phyloP scores from a whole-genome alignment of 2,329 filamentous ascomycete genomes.

The Arthrobotrys sphaeroides region DNA sequence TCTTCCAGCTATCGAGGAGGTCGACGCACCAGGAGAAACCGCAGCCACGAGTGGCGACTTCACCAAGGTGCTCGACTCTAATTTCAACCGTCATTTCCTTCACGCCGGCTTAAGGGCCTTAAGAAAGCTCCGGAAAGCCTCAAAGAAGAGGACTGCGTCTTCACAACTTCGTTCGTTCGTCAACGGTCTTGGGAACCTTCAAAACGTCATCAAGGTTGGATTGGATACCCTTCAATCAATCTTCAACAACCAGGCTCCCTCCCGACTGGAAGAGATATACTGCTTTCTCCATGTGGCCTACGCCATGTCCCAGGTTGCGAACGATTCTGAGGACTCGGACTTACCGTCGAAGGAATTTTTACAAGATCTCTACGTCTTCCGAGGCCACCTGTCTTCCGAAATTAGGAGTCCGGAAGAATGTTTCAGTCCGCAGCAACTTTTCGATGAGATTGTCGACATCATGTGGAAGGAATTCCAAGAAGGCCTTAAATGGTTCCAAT shows the following conservation, averaged over 20 bases:
- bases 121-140: slow-evolving; percentile 11
- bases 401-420: not conserved
- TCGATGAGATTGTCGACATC: slow-evolving; percentile 21
- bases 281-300: slow-evolving; percentile 43
- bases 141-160: not conserved
- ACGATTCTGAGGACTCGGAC: not conserved
- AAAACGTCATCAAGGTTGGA: slow-evolving; percentile 5
- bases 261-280: not conserved
- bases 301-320: slow-evolving; percentile 22
- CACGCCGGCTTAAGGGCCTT: not conserved
- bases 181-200: not conserved
- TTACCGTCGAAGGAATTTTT: not conserved
- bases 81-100: slow-evolving; percentile 17
- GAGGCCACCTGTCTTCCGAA: not conserved
- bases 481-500: slow-evolving; percentile 16
- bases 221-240: not conserved
- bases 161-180: slow-evolving; percentile 13
- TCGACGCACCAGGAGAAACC: not conserved
- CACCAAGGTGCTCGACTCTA: not conserved
- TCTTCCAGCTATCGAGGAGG: too few relatives aligned
- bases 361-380: slow-evolving; percentile 16
- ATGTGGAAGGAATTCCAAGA: slow-evolving; percentile 35
- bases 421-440: slow-evolving; percentile 11
- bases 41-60: too few relatives aligned
- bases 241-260: not conserved